Conservation (phyloP, 768 basidiomycete genomes). For the Neoboletus subvelutipes region DNA sequence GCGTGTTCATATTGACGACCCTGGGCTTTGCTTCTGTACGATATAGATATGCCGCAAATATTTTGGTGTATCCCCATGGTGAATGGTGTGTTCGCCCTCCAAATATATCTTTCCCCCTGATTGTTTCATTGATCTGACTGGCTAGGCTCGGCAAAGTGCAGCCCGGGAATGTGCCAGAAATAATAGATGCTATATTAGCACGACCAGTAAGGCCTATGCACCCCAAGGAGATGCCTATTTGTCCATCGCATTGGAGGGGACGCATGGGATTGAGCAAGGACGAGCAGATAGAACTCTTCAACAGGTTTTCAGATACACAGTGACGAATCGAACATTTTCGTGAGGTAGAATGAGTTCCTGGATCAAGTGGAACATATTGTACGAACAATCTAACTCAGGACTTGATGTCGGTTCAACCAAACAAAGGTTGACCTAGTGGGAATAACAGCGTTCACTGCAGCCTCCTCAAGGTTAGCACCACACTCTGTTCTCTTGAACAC, state of each 20-base stretch:
- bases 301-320: not conserved
- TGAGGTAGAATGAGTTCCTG: not conserved
- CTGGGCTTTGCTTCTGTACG: not conserved
- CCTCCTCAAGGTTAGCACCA: constrained; percentile 54
- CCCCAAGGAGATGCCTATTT: constrained; percentile 36
- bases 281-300: constrained; percentile 48
- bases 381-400: not conserved
- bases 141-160: constrained; percentile 65
- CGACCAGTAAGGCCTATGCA: constrained; percentile 30
- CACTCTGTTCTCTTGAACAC: constrained; percentile 55
- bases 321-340: not conserved
- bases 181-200: constrained; percentile 48
- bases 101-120: not conserved
- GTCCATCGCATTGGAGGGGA: constrained; percentile 62
- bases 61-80: constrained; percentile 66
- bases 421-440: constrained; percentile 54
- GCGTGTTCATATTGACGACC: not conserved
- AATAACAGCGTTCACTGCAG: constrained; percentile 53
- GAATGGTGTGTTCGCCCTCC: constrained; percentile 54
- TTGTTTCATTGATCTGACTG: not conserved
- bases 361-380: not conserved
- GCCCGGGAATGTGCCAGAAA: constrained; percentile 52
- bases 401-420: constrained; percentile 26
- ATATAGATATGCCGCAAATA: constrained; percentile 63
- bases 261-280: constrained; percentile 64